A percentile compares a stretch with the other conserved stretches of the same genome.
Evolutionary conservation across 75 land plant species (phyloP).

Genomic region (Sequoia sempervirens): DNA sequence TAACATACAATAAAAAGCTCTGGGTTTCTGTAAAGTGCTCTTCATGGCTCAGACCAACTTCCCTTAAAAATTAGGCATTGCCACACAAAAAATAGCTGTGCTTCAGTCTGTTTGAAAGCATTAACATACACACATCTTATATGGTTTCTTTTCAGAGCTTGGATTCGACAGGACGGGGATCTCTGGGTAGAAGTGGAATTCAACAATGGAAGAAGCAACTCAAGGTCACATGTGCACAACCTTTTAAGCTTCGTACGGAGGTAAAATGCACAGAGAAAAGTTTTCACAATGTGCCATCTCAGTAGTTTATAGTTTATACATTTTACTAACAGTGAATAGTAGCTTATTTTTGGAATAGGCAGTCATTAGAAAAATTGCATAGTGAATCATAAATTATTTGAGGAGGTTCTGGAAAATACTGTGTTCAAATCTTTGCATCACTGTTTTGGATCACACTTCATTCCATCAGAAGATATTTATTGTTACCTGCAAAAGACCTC

Average conservation of each 20-base stretch:
- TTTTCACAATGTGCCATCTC: background rate
- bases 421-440: no score
- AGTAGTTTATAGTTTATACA: background rate
- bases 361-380: background rate
- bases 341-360: background rate
- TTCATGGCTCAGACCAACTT: background rate
- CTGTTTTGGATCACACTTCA: no score
- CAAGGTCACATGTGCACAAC: constrained; percentile 55
- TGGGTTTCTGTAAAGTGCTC: background rate
- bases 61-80: background rate
- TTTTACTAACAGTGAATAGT: background rate
- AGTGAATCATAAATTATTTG: background rate
- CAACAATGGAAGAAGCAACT: constrained; percentile 49
- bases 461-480: no score
- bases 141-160: constrained; percentile 31
- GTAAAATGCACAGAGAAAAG: constrained; percentile 21
- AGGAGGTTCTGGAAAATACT: background rate
- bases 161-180: constrained; percentile 22
- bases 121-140: constrained; percentile 10
- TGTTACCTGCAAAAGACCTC: no score
- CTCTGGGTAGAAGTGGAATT: constrained; percentile 10
- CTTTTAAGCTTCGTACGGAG: constrained; percentile 90
- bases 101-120: background rate
- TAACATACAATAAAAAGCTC: no score
- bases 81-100: no score